A percentile compares a stretch with the other conserved stretches of the same genome.
phyloP scores from a whole-genome alignment of 768 basidiomycete species.

The Trametes cingulata region DNA sequence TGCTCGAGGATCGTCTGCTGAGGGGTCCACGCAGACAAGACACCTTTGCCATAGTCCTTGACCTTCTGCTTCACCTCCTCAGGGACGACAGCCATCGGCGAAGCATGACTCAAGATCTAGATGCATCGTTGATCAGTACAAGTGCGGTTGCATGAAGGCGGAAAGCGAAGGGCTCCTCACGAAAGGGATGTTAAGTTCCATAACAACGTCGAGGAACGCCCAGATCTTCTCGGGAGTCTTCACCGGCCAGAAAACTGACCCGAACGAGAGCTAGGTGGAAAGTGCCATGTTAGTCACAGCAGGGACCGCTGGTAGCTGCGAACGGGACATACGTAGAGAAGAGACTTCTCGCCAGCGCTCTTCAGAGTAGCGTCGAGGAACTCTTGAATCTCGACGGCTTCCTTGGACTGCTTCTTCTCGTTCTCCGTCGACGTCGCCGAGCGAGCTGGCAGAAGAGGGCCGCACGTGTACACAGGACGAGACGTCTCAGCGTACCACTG shows the following conservation, averaged over 20 bases:
- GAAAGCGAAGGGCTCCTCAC: constrained; percentile 7
- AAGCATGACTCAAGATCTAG: constrained; percentile 20
- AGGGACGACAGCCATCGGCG: constrained; percentile 11
- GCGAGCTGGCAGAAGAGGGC: constrained; percentile 17
- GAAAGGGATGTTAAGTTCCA: constrained; percentile 27
- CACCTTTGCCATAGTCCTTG: constrained; percentile 6
- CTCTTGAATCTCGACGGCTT: constrained; percentile 9
- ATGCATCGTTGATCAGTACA: background rate
- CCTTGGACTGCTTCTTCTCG: constrained; percentile 17
- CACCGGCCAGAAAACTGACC: constrained; percentile 25
- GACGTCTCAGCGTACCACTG: constrained; percentile 20
- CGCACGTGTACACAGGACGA: constrained; percentile 16
- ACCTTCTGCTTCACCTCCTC: constrained; percentile 16
- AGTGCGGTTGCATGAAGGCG: constrained; percentile 8
- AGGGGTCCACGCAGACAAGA: constrained; percentile 16
- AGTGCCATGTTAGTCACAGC: background rate
- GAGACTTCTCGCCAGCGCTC: constrained; percentile 21
- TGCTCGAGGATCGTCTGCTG: constrained; percentile 20
- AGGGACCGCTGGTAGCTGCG: background rate
- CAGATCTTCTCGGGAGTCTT: constrained; percentile 24
- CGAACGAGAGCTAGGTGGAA: constrained; percentile 26
- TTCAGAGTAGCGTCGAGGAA: constrained; percentile 21
- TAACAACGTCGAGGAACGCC: constrained; percentile 26
- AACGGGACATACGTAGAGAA: constrained; percentile 24
- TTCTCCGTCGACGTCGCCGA: background rate